Base-by-base conservation (phyloP, 2,329 filamentous ascomycete species). In the Cryphonectria japonica region DNA sequence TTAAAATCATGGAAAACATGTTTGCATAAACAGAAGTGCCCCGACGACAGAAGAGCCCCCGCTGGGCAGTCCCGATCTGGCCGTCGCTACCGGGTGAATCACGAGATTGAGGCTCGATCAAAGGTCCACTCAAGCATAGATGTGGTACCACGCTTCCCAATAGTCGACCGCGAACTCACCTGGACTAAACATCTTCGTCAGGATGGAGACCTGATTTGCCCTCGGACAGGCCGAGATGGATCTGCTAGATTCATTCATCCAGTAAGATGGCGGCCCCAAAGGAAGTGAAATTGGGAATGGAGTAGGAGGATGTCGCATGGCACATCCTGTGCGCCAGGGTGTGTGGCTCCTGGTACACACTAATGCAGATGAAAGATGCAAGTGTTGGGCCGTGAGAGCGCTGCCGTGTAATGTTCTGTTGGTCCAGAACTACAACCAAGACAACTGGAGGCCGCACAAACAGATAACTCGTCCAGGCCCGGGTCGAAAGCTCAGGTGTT, bases 311-410 rank as follows among this genome's bases (percentile, higher is more conserved):
- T 65, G 43, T 52, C 43, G 43, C 63, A 50, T 19, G 63, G 13
- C n/a, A 50, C 41, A 34, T 52, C 26, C 43, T 52, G 16, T 34
- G 29, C 26, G 63, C 63, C 29, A 52, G 34, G 41, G 26, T 3
- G 26, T 34, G 46, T 66, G 63, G 34, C 29, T 37, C 29, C 46
- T 34, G 41, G 41, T 29, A 39, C 29, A 52, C 63, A 52, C 46
- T 16, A 61, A 50, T 66, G 63, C 63, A 66, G 37, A 50, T 66
- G 63, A 43, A 66, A 22, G 26, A 50, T 66, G 63, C 63, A 66
- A 32, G 14, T n/a, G 9, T 39, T 29, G 29, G 43, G 19, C 54
- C 46, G 29, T 11, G 9, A 54, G 63, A 50, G 29, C 34, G 41
- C 26, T 66, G 63, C 50, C 63, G 63, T n/a, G 63, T n/a, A 43